Percentiles rank a stretch among this genome's conserved stretches.
These are phyloP conservation scores for Boletus eberwhitei DNA, from an alignment of 768 basidiomycete species.

Conservation along the genomic window DNA sequence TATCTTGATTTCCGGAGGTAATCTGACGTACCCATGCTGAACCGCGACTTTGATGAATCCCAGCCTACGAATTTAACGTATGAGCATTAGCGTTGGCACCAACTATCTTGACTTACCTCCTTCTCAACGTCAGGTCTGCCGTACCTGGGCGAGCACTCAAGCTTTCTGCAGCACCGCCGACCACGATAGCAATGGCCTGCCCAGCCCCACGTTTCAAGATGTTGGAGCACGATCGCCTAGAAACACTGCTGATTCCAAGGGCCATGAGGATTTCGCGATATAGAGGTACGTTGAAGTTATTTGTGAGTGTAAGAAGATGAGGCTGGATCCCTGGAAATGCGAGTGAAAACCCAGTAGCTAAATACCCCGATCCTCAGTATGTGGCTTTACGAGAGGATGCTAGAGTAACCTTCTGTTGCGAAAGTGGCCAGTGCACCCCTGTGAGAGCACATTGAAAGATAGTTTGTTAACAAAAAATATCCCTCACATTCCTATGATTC, in stretches of 20 bases:
- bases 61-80: slow-evolving; percentile 43
- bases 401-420: slow-evolving; percentile 76
- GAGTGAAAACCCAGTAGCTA: slow-evolving; percentile 86
- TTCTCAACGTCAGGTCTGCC: slow-evolving; percentile 78
- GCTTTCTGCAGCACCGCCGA: slow-evolving; percentile 95
- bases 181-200: slow-evolving; percentile 86
- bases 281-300: slow-evolving; percentile 89
- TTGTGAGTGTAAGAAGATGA: slow-evolving; percentile 85
- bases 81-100: neutral
- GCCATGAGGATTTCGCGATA: slow-evolving; percentile 89
- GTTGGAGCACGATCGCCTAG: slow-evolving; percentile 84
- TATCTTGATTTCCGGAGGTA: neutral
- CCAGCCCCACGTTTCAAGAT: slow-evolving; percentile 65
- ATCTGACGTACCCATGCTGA: slow-evolving; percentile 65
- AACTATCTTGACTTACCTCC: slow-evolving; percentile 42
- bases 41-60: slow-evolving; percentile 97
- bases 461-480: neutral
- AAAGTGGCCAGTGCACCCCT: slow-evolving; percentile 97
- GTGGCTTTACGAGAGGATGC: neutral
- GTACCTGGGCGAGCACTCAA: slow-evolving; percentile 96
- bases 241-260: slow-evolving; percentile 90
- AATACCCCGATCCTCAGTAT: slow-evolving; percentile 1
- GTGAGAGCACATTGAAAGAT: neutral
- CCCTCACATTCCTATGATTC: slow-evolving; percentile 95
- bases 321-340: slow-evolving; percentile 90